Evolutionary conservation across 495 filamentous ascomycete species (phyloP), one percentile per base, ranked within the genome.

Genomic region (Penicillium soppii): DNA sequence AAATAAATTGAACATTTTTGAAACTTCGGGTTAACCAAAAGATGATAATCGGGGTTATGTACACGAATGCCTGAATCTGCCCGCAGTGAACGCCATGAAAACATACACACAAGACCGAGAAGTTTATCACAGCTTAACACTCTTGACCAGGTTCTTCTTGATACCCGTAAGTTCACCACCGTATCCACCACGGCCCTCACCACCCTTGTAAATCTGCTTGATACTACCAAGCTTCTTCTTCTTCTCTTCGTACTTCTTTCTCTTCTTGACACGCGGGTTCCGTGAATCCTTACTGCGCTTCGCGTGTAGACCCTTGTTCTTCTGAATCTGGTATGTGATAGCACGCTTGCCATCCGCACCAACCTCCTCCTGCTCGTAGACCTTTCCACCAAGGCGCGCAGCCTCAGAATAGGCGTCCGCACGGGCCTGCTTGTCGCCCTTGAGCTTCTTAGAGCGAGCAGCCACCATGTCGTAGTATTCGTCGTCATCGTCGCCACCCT

Each of bases 201-300:
- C 92, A 59, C 91, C 92, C 73, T 88, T 88, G 70, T 90, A 98
- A 32, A 90, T 73, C 32, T 88, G 78, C 77, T 84, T 89, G 66
- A 88, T 83, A 66, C 85, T 91, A 41, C 79, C 80, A 67, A 97
- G 69, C 80, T 97, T 97, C 86, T 95, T 96, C 79, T 90, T 86
- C 79, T 95, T 95, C 39, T 88, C 84, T 59, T 92, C 91, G 70
- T 79, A 98, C 82, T 84, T 89, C 82, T 87, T 88, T 71, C 89
- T 81, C 88, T 97, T 98, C 86, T 97, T 98, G 47, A 98, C 91
- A 69, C 94, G 79, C 12, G 95, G 94, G 72, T 98, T 98, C 53
- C 94, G 79, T 40, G 88, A 83, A 46, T 94, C 89, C 81, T 97
- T 97, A 80, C 84, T 95, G 44, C 94, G 79, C 63, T 88, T 82